These are phyloP conservation scores for Pythium diclinum DNA, from an alignment of 352 stramenopile genomes.

Conservation along the genomic window DNA sequence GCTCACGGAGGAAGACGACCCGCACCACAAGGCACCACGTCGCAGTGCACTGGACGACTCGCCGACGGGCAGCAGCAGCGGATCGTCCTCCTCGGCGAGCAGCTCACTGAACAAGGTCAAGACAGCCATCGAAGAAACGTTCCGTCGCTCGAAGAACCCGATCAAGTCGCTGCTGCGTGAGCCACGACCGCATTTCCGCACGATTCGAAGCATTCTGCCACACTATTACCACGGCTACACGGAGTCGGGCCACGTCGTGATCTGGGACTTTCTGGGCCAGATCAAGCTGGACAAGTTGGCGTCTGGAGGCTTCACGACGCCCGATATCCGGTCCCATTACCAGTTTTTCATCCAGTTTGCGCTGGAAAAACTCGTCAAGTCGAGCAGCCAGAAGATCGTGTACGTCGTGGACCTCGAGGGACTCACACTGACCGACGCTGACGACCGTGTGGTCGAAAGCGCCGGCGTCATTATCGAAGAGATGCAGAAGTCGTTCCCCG, in stretches of 20 bases:
- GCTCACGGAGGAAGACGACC: constrained; percentile 53
- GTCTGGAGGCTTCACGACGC: constrained; percentile 63
- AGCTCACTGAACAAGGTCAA: constrained; percentile 60
- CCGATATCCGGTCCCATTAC: constrained; percentile 71
- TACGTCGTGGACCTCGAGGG: constrained; percentile 81
- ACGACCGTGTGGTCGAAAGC: constrained; percentile 67
- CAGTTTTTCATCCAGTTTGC: constrained; percentile 76
- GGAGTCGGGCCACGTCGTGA: constrained; percentile 55
- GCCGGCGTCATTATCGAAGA: constrained; percentile 50
- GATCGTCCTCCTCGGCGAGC: constrained; percentile 20
- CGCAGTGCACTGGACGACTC: constrained; percentile 31
- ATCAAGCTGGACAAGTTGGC: constrained; percentile 76
- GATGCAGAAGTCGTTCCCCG: constrained; percentile 60
- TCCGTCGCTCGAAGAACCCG: constrained; percentile 40
- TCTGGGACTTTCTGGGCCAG: constrained; percentile 77
- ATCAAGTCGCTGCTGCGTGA: constrained; percentile 42
- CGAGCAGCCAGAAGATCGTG: constrained; percentile 58
- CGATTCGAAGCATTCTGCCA: constrained; percentile 64
- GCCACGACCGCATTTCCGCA: constrained; percentile 67
- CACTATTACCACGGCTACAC: constrained; percentile 81
- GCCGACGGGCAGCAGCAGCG: constrained; percentile 20
- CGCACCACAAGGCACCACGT: constrained; percentile 42
- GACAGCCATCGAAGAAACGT: constrained; percentile 64
- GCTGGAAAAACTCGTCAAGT: constrained; percentile 61
- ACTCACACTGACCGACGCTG: constrained; percentile 61